Evolutionary conservation across 1,284 basidiomycete species (phyloP).

Genomic region (Ustilago cynodontis): DNA sequence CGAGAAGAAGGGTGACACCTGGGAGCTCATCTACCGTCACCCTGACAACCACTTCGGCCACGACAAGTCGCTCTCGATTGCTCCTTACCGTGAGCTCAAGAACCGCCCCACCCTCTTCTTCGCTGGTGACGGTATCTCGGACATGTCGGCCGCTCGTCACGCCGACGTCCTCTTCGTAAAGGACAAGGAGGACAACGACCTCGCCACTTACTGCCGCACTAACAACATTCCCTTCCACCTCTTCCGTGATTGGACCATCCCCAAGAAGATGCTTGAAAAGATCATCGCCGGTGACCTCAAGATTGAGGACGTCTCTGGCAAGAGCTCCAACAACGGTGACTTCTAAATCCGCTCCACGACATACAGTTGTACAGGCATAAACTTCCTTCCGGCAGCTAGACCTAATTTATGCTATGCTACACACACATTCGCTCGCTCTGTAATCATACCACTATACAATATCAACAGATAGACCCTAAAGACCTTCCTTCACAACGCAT

Average conservation of each 20-base stretch:
- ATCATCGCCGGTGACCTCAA: constrained; percentile 55
- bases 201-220: constrained; percentile 65
- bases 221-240: constrained; percentile 66
- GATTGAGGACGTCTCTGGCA: constrained; percentile 45
- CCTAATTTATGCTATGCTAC: constrained; percentile 4
- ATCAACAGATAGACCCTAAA: not conserved
- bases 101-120: constrained; percentile 68
- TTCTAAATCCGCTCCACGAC: constrained; percentile 27
- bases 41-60: constrained; percentile 68
- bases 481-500: too few relatives aligned
- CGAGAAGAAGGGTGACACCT: constrained; percentile 63
- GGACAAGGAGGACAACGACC: constrained; percentile 69
- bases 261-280: constrained; percentile 63
- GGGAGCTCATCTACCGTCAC: constrained; percentile 69
- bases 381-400: not conserved
- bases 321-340: constrained; percentile 51
- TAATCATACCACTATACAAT: constrained; percentile 12
- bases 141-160: constrained; percentile 69
- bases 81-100: constrained; percentile 66
- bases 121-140: constrained; percentile 69
- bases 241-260: constrained; percentile 67
- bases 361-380: constrained; percentile 4
- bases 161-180: constrained; percentile 69
- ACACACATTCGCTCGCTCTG: not conserved
- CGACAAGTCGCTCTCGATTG: constrained; percentile 68